Evolutionary conservation across 1,139 yeast species (phyloP).

Genomic region (Hyphopichia khmerensis): DNA sequence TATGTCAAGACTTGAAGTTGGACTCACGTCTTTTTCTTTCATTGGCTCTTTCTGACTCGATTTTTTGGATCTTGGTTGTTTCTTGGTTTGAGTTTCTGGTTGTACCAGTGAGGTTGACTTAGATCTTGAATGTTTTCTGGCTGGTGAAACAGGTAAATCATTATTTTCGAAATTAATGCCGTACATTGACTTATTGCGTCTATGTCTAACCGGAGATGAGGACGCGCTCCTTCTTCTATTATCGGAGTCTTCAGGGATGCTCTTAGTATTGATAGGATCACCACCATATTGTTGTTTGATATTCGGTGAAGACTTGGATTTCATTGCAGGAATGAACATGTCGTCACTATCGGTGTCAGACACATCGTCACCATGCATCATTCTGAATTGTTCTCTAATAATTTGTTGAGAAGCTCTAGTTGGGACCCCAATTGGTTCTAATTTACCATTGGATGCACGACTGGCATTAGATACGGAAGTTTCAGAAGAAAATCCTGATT

Average conservation of each 20-base stretch:
- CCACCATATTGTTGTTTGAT: conserved; percentile 6
- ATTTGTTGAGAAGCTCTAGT: conserved; percentile 31
- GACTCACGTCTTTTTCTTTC: not conserved
- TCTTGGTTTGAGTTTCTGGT: not conserved
- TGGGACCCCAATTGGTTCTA: conserved; percentile 39
- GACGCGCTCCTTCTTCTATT: not conserved
- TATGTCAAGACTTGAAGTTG: conserved; percentile 14
- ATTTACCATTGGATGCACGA: conserved; percentile 6
- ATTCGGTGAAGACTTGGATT: conserved; percentile 24
- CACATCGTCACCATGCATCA: conserved; percentile 24
- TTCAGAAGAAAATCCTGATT: conserved; percentile 12
- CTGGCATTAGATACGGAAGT: conserved; percentile 2
- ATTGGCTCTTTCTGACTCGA: not conserved
- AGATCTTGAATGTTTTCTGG: conserved; percentile 1
- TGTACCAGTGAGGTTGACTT: conserved; percentile 1
- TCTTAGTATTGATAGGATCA: not conserved
- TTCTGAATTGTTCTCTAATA: conserved; percentile 25
- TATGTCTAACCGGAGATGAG: conserved; percentile 32
- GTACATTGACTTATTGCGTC: conserved; percentile 41
- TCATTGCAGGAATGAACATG: conserved; percentile 10
- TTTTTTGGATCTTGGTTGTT: not conserved
- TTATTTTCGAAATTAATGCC: conserved; percentile 30
- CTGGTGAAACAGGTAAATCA: conserved; percentile 7
- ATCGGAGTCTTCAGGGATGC: too few relatives aligned
- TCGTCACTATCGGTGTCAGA: conserved; percentile 32